Evolutionary conservation across 108 stramenopile species (phyloP).

Genomic region (Skeletonema marinoi): DNA sequence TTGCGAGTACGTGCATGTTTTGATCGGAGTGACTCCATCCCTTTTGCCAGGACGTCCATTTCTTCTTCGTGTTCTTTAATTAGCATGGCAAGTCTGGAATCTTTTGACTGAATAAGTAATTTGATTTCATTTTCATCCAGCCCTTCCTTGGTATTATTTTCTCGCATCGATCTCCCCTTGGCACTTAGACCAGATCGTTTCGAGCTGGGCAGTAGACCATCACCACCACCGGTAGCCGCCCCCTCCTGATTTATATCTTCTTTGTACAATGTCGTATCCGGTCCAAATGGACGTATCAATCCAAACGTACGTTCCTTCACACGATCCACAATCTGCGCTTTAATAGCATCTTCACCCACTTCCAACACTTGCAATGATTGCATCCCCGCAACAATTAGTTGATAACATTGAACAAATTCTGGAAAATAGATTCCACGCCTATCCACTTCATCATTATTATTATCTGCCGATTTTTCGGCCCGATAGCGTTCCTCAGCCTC

Average conservation of each 20-base stretch:
- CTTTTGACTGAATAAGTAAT: slow-evolving; percentile 29
- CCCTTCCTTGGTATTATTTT: neutral
- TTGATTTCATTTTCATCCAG: slow-evolving; percentile 16
- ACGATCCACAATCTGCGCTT: slow-evolving; percentile 2
- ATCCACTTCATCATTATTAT: neutral
- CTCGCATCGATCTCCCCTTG: slow-evolving; percentile 1
- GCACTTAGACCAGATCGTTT: neutral
- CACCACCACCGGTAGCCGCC: neutral
- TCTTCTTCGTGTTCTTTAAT: slow-evolving; percentile 42
- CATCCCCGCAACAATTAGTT: slow-evolving; percentile 66
- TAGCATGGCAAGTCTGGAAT: slow-evolving; percentile 23
- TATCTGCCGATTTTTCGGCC: neutral
- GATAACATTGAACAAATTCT: slow-evolving; percentile 71
- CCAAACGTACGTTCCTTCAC: slow-evolving; percentile 24
- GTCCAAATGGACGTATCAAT: slow-evolving; percentile 25
- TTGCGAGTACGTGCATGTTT: slow-evolving; percentile 1
- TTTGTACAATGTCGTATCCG: neutral
- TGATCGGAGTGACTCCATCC: slow-evolving; percentile 10
- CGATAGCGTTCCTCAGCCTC: slow-evolving; percentile 31
- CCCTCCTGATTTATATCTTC: neutral
- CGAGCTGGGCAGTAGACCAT: neutral
- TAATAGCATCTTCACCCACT: too few relatives aligned
- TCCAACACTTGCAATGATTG: slow-evolving; percentile 55
- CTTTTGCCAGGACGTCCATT: slow-evolving; percentile 15
- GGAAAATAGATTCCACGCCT: slow-evolving; percentile 27